Evolutionary conservation across 768 basidiomycete species (phyloP).

Genomic region (Leccinum truebloodii): DNA sequence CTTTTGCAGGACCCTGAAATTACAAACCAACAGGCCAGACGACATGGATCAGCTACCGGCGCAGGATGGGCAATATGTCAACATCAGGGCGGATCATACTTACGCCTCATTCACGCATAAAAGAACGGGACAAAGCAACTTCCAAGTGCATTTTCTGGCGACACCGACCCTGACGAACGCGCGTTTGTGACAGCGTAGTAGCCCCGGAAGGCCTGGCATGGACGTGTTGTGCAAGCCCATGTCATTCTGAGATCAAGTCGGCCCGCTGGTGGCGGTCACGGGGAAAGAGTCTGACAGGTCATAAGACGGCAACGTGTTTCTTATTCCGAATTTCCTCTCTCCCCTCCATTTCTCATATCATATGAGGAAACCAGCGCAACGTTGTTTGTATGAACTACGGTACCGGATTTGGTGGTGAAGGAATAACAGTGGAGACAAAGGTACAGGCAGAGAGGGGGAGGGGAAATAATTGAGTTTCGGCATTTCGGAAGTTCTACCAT

Average conservation of each 20-base stretch:
- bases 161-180: slow-evolving; percentile 4
- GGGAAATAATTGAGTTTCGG: not conserved
- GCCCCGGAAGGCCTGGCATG: slow-evolving; percentile 2
- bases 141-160: slow-evolving; percentile 4
- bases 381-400: not conserved
- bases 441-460: not conserved
- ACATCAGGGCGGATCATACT: slow-evolving; percentile 12
- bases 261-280: slow-evolving; percentile 7
- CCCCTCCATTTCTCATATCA: not conserved
- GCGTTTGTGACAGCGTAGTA: not conserved
- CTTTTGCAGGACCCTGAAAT: slow-evolving; percentile 22
- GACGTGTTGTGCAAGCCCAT: slow-evolving; percentile 9
- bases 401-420: not conserved
- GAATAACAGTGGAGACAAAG: not conserved
- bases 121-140: slow-evolving; percentile 1
- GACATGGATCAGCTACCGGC: slow-evolving; percentile 1
- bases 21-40: slow-evolving; percentile 10
- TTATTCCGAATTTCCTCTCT: not conserved
- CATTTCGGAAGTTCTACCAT: not conserved
- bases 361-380: not conserved
- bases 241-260: slow-evolving; percentile 10
- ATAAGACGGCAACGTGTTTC: slow-evolving; percentile 21
- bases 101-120: not conserved
- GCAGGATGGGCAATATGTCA: slow-evolving; percentile 5
- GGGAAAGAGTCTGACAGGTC: slow-evolving; percentile 19